phyloP scores from a whole-genome alignment of 2,329 filamentous ascomycete species.

The Fonsecaea monophora region DNA sequence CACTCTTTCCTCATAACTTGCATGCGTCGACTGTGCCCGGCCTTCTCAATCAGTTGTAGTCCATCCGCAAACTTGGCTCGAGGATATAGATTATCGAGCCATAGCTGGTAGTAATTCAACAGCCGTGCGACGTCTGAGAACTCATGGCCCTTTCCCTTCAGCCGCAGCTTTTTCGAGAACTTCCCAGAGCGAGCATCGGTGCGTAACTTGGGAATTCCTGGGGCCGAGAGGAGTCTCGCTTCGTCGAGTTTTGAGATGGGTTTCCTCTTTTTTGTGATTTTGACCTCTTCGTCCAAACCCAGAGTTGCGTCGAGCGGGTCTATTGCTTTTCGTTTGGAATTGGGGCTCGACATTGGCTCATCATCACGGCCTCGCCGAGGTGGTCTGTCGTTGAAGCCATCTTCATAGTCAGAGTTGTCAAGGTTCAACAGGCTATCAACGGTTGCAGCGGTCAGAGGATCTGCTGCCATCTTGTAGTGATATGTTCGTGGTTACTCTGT shows the following conservation, averaged over 20 bases:
- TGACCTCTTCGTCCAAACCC: constrained; percentile 86
- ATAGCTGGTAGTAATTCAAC: constrained; percentile 90
- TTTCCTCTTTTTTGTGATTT: constrained; percentile 76
- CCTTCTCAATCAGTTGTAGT: constrained; percentile 87
- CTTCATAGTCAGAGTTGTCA: constrained; percentile 58
- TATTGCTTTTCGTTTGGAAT: constrained; percentile 52
- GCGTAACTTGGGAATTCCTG: constrained; percentile 82
- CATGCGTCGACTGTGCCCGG: constrained; percentile 83
- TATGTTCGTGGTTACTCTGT: neutral
- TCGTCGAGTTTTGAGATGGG: constrained; percentile 90
- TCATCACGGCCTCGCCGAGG: constrained; percentile 32
- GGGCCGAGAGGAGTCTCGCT: constrained; percentile 76
- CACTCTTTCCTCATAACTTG: constrained; percentile 77
- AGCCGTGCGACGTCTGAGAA: constrained; percentile 84
- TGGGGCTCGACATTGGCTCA: constrained; percentile 35
- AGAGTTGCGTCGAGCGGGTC: constrained; percentile 64
- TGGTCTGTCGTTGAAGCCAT: constrained; percentile 41
- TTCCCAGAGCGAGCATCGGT: constrained; percentile 42
- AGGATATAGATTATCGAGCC: constrained; percentile 95
- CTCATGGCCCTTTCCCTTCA: constrained; percentile 96
- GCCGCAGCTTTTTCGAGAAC: constrained; percentile 43
- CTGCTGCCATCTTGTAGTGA: constrained; percentile 34
- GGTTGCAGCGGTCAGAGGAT: constrained; percentile 50
- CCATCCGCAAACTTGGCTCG: constrained; percentile 93
- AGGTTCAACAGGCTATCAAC: constrained; percentile 78